These are phyloP conservation scores for Laguncularia racemosa DNA, from an alignment of 345 rosid genomes.

Conservation along the genomic window DNA sequence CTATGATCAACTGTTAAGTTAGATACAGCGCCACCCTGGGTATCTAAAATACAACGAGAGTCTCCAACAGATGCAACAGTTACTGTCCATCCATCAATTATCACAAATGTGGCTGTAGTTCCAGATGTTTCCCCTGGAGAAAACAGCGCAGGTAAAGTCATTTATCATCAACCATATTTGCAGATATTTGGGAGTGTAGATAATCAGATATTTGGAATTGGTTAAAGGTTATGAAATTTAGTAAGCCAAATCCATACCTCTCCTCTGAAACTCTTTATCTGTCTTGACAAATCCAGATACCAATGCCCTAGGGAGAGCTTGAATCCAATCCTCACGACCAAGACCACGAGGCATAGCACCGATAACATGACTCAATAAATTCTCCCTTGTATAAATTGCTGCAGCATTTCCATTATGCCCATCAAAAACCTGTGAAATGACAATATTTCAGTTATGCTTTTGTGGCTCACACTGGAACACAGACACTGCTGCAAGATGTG, in stretches of 20 bases:
- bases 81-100: slow-evolving; percentile 90
- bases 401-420: slow-evolving; percentile 97
- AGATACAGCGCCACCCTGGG: slow-evolving; percentile 66
- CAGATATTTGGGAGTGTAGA: too few relatives aligned
- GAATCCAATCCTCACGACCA: slow-evolving; percentile 82
- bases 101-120: slow-evolving; percentile 86
- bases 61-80: slow-evolving; percentile 95
- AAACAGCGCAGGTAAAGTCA: slow-evolving; percentile 2
- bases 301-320: slow-evolving; percentile 77
- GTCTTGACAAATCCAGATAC: slow-evolving; percentile 95
- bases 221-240: neutral
- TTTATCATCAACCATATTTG: neutral
- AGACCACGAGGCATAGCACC: slow-evolving; percentile 71
- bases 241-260: slow-evolving; percentile 33
- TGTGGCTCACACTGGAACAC: neutral
- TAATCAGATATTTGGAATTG: too few relatives aligned
- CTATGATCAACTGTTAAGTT: slow-evolving; percentile 81
- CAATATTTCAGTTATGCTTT: slow-evolving; percentile 2
- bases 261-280: slow-evolving; percentile 86
- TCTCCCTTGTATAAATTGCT: slow-evolving; percentile 69
- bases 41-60: slow-evolving; percentile 77
- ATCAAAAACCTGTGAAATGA: slow-evolving; percentile 58
- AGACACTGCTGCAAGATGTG: neutral
- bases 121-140: slow-evolving; percentile 85
- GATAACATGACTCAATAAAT: slow-evolving; percentile 57